Evolutionary conservation across 352 stramenopile genomes (phyloP), one percentile per base, ranked within the genome.

Genomic region (Globisporangium radiosum): DNA sequence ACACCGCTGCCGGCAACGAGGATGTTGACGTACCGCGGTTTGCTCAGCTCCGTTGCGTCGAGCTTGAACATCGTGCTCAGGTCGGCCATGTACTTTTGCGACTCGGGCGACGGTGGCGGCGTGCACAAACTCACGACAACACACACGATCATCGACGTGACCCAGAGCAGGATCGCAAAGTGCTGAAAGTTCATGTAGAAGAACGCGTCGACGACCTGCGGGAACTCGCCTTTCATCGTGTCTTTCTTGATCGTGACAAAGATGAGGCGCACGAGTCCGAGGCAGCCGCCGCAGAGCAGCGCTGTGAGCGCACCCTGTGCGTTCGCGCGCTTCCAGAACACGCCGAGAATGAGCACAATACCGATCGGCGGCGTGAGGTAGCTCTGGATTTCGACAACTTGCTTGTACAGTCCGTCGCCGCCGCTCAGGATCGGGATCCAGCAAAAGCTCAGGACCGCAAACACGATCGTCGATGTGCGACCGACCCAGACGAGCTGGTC

Each of bases 131-230:
- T 83, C 19, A 87, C 72, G 50, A 71, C 52, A 17, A 88, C 64
- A 52, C 75, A 82, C n/a, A 85, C 64, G 17, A 80, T 40, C 52
- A 75, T 56, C 2, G 73, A 63, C 13, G 68, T 76, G 56, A 77
- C 56, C 75, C 73, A 87, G 47, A 84, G 65, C 50, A 88, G 48
- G 63, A 81, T 66, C 3, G 78, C 74, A 61, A 85, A 88, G 64
- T 86, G 76, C 64, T 85, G 70, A 60, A 88, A 88, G 63, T 86
- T 81, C 69, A 88, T 82, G 66, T 83, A 82, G 58, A 85, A 85
- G 53, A 85, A 88, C 0, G 66, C 69, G 57, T 88, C 73, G 45
- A 68, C 58, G 15, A 81, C 57, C 11, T 17, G 56, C 5, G 75
- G 69, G n/a, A 81, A 64, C 13, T 75, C 57, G 48, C 71, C 73